Base-by-base conservation (phyloP, 768 basidiomycete genomes). In the Hygrophorus pudorinus region DNA sequence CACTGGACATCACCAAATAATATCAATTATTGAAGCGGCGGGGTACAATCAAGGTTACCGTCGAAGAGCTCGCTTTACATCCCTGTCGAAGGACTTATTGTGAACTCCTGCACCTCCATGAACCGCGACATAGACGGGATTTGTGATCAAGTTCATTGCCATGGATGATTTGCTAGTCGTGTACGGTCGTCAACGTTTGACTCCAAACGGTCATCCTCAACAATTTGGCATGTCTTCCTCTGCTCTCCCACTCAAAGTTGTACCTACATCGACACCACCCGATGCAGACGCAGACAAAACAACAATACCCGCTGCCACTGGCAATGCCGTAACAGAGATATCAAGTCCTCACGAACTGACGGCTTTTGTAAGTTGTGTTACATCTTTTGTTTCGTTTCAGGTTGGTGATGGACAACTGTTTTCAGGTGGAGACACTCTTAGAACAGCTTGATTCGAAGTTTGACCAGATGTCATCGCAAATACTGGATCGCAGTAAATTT, bases 281-380 rank as follows among this genome's bases (percentile, higher is more conserved):
- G 68, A 73, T 9, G 57, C 66, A n/a, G 56, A 61, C 10, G 51
- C 56, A 44, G 76, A 72, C 50, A 69, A 68, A 42, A 46, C 62
- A 17, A 56, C 57, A 1, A 53, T 64, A 16, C 60, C 65, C 7
- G 72, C 69, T 53, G 53, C 63, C 33, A 63, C 72, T 3, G 60
- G 59, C 40, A 65, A 64, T 45, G 67, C 58, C 40, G 66, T 64
- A 24, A 68, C 68, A 46, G 86, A 91, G 53, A 89, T 89, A 29
- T 89, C 91, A 2, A 90, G 87, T 55, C 92, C 92, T 1, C 91
- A 93, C 59, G 92, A 96, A 60, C 64, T 96, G 51, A 94, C 92
- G 24, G 89, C 89, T 16, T 96, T 92, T 64, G 92, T 96, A 59
- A 63, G 86, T 73, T 24, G 40, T 38, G 21, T n/a, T 47, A 42